phyloP scores from a whole-genome alignment of 352 stramenopile genomes.

The Globisporangium iwayamae region DNA sequence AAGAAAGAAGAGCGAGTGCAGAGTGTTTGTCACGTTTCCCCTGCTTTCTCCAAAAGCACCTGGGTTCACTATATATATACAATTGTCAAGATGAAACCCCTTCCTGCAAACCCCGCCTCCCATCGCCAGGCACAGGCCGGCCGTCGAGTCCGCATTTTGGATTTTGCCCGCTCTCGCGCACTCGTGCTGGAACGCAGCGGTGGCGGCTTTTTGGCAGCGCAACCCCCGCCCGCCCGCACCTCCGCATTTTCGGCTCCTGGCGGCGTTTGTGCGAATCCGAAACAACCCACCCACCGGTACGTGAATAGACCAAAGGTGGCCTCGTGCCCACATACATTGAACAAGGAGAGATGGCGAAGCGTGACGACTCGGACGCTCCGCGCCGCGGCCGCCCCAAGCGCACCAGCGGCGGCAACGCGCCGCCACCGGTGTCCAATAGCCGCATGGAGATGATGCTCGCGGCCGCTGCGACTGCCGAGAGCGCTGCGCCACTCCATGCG shows the following conservation, averaged over 20 bases:
- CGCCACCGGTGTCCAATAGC: conserved; percentile 26
- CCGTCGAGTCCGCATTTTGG: conserved; percentile 29
- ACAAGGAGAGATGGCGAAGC: conserved; percentile 26
- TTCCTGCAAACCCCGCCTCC: background rate
- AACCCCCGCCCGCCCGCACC: background rate
- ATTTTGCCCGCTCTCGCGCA: conserved; percentile 32
- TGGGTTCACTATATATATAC: conserved; percentile 14
- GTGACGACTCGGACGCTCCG: conserved; percentile 34
- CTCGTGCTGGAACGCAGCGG: background rate
- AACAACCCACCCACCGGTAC: background rate
- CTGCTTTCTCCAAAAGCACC: conserved; percentile 3
- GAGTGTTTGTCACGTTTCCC: conserved; percentile 6
- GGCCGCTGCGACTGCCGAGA: conserved; percentile 11
- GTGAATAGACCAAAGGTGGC: background rate
- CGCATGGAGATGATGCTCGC: conserved; percentile 52
- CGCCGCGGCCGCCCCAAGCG: conserved; percentile 30
- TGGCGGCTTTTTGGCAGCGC: background rate
- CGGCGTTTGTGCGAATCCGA: background rate
- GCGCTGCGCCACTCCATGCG: background rate
- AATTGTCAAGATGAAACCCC: conserved; percentile 9
- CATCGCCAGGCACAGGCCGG: background rate
- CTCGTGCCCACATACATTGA: background rate
- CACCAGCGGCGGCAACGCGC: conserved; percentile 14
- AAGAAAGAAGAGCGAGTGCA: background rate
- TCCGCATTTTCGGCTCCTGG: background rate